These are phyloP conservation scores for Naganishia randhawae DNA, from an alignment of 768 basidiomycete genomes.

Conservation along the genomic window DNA sequence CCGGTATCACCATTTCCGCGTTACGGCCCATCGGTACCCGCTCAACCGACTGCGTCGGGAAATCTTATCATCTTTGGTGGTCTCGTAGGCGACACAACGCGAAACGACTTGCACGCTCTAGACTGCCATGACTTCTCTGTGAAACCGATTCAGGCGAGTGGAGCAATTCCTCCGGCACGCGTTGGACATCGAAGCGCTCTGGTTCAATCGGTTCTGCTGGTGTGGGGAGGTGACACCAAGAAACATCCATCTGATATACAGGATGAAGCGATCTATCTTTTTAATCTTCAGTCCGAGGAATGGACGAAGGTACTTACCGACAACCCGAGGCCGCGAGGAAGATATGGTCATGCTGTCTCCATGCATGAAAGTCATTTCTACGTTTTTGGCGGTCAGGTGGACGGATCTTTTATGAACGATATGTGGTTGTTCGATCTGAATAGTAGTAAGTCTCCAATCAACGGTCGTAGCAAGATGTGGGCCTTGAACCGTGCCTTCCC, in stretches of 20 bases:
- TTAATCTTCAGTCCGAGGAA: constrained; percentile 88
- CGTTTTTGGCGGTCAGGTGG: constrained; percentile 93
- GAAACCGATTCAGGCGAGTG: constrained; percentile 76
- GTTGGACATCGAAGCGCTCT: constrained; percentile 97
- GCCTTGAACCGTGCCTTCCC: constrained; percentile 5
- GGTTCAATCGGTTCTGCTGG: constrained; percentile 89
- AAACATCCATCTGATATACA: constrained; percentile 66
- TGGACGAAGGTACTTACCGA: constrained; percentile 84
- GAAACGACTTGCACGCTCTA: constrained; percentile 91
- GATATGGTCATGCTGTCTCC: constrained; percentile 93
- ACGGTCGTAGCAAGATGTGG: background rate
- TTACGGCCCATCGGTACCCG: constrained; percentile 25
- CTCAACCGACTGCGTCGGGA: constrained; percentile 54
- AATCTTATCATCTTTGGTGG: constrained; percentile 97
- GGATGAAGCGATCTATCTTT: constrained; percentile 87
- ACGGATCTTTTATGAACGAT: constrained; percentile 89
- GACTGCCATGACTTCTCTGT: constrained; percentile 73
- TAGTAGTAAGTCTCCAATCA: constrained; percentile 62
- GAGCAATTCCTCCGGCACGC: constrained; percentile 79
- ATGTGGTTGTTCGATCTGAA: constrained; percentile 94
- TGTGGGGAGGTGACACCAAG: constrained; percentile 98
- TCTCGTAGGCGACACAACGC: constrained; percentile 80
- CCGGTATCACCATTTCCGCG: constrained; percentile 26
- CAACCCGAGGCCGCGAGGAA: constrained; percentile 73
- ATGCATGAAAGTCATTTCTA: constrained; percentile 90